Evolutionary conservation across 1,284 basidiomycete species (phyloP).

Genomic region (Ceratobasidium sp.): DNA sequence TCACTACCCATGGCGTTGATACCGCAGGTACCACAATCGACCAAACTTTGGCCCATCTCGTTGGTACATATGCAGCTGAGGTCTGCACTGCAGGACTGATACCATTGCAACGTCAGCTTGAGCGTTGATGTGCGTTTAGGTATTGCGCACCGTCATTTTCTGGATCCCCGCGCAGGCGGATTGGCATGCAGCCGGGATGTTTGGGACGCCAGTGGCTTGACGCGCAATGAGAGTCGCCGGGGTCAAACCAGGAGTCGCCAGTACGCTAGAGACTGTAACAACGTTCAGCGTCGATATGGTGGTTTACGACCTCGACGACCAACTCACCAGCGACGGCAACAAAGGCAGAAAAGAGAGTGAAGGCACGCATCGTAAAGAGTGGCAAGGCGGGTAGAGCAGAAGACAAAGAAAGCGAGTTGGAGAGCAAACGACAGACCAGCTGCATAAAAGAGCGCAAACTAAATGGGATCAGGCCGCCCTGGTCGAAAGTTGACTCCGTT

Average conservation of each 20-base stretch:
- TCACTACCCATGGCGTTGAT: conserved; percentile 21
- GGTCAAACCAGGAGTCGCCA: neutral
- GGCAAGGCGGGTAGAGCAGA: neutral
- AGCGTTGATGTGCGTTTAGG: neutral
- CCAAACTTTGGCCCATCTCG: conserved; percentile 15
- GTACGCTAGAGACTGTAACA: conserved; percentile 8
- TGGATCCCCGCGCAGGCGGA: neutral
- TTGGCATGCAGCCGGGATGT: conserved; percentile 22
- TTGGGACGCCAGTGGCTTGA: conserved; percentile 5
- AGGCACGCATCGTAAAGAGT: conserved; percentile 41
- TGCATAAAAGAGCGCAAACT: conserved; percentile 15
- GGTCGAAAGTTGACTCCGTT: too few species aligned
- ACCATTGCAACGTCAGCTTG: neutral
- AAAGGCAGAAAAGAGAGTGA: conserved; percentile 26
- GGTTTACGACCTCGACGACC: neutral
- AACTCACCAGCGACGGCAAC: conserved; percentile 35
- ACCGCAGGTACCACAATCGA: conserved; percentile 27
- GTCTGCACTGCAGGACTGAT: conserved; percentile 18
- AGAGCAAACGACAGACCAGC: conserved; percentile 26
- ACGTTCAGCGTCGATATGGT: neutral
- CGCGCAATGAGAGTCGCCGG: conserved; percentile 21
- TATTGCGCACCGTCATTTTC: conserved; percentile 14
- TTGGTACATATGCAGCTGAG: conserved; percentile 35
- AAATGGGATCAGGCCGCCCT: conserved; percentile 12
- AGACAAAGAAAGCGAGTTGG: neutral